Evolutionary conservation across 108 stramenopile species (phyloP), one percentile per base, ranked within the genome.

Genomic region (Chaetoceros muelleri): DNA sequence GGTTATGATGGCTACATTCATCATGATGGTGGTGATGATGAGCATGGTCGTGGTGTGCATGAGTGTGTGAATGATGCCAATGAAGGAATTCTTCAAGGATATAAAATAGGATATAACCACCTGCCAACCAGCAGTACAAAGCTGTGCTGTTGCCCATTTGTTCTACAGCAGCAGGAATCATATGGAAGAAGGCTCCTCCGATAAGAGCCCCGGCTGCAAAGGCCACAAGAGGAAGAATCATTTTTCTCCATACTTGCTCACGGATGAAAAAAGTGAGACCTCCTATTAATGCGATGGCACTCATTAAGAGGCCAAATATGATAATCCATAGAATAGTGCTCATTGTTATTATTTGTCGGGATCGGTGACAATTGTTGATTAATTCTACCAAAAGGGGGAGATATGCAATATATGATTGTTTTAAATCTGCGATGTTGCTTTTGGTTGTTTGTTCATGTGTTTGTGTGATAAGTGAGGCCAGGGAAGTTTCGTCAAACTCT

Each of bases 181-280:
- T 57, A 44, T 57, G 56, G 5, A 57, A 57, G 2, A 44, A 21
- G 52, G 56, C 56, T 3, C 56, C 56, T 44, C 56, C 56, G 44
- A 57, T 57, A 2, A 57, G 56, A 2, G 56, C 31, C 1, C 56
- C 56, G 1, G 56, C 56, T 1, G 56, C 1, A 57, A 57, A 57
- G n/a, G 56, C 40, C 2, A 57, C 8, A 2, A 57, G 56, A 2
- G 56, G 56, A 3, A 45, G 30, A 8, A 57, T 57, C 2, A 44
- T 2, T 2, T 2, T 3, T 1, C 44, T 1, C 22, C 21, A 47
- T 5, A 44, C 1, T 2, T 34, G 23, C 3, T 22, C 2, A 1
- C 25, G 40, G 31, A 57, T 29, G 1, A 57, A 44, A 2, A 57
- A 2, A 7, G 56, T 45, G 23, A 57, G 2, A 2, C 23, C 34